These are phyloP conservation scores for Grigorovia transvaalensis DNA, from an alignment of 805 yeast species.

Conservation along the genomic window DNA sequence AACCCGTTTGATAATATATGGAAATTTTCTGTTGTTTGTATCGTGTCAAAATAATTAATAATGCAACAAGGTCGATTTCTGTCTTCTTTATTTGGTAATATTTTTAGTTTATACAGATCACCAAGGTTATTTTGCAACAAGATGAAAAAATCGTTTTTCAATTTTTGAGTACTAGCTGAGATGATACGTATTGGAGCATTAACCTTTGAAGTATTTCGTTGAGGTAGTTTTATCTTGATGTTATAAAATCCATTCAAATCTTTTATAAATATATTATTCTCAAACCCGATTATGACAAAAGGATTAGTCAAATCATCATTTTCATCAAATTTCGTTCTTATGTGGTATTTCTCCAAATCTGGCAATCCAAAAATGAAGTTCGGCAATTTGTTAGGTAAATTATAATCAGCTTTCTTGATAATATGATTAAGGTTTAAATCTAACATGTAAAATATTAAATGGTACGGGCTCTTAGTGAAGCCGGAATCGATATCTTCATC, in stretches of 20 bases:
- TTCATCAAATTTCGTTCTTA: slow-evolving; percentile 6
- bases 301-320: slow-evolving; percentile 39
- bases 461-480: slow-evolving; percentile 30
- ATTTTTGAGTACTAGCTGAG: slow-evolving; percentile 52
- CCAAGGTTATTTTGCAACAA: slow-evolving; percentile 64
- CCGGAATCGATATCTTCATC: slow-evolving; percentile 20
- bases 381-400: slow-evolving; percentile 27
- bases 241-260: slow-evolving; percentile 30
- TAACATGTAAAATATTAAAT: slow-evolving; percentile 62
- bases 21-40: slow-evolving; percentile 47
- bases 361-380: slow-evolving; percentile 59
- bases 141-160: slow-evolving; percentile 53
- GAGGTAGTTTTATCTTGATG: slow-evolving; percentile 47
- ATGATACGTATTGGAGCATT: slow-evolving; percentile 32
- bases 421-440: slow-evolving; percentile 82
- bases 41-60: slow-evolving; percentile 69
- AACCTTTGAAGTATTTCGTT: slow-evolving; percentile 20
- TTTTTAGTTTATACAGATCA: slow-evolving; percentile 59
- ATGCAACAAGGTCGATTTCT: slow-evolving; percentile 31
- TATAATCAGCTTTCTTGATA: slow-evolving; percentile 38
- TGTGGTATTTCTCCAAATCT: slow-evolving; percentile 25
- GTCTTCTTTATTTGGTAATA: slow-evolving; percentile 35
- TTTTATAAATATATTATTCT: slow-evolving; percentile 43
- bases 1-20: slow-evolving; percentile 66
- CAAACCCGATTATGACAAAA: slow-evolving; percentile 45